Evolutionary conservation across 2,329 filamentous ascomycete genomes (phyloP), one percentile per base, ranked within the genome.

Genomic region (Fusarium irregulare): DNA sequence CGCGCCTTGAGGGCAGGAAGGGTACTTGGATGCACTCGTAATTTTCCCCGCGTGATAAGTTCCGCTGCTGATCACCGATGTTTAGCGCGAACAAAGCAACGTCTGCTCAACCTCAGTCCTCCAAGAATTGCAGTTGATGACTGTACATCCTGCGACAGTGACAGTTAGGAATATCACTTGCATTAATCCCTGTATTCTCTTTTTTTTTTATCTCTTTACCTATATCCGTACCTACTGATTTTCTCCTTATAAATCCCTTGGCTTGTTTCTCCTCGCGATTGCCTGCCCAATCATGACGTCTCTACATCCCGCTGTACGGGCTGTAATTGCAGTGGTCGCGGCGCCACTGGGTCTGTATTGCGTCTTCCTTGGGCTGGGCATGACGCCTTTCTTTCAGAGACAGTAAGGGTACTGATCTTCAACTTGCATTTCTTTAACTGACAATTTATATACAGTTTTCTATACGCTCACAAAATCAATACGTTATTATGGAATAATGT

Each of bases 381-480:
- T 91, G 16, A 89, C 88, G 74, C 90, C 93, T 4, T 88, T 85
- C 72, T 83, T 97, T 55, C 95, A 98, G 78, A 86, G 92, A 82
- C 89, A 94, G 94, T 97, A 85, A 37, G 34, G 6, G 18, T 42
- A 71, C 32, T 21, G 11, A 23, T 27, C 16, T 25, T 16, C 9
- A 13, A 7, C 27, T 14, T 3, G 11, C 28, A 20, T 28, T 18
- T 27, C 34, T 14, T 10, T 49, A 7, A 20, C 66, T 76, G 45
- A 76, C 60, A 34, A 23, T 30, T 12, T 20, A 18, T 9, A 7
- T 3, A 51, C 72, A 97, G 94, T 76, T 90, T 92, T 25, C 79
- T 98, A 8, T 99, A 98, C 78, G 90, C 91, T 28, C 91, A 98
- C 80, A 92, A 91, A 66, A 78, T 97, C 71, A 91, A 93, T 68